Evolutionary conservation across 495 filamentous ascomycete species (phyloP), one percentile per base, ranked within the genome.

Genomic region (Hypoxylon crocopeplum): DNA sequence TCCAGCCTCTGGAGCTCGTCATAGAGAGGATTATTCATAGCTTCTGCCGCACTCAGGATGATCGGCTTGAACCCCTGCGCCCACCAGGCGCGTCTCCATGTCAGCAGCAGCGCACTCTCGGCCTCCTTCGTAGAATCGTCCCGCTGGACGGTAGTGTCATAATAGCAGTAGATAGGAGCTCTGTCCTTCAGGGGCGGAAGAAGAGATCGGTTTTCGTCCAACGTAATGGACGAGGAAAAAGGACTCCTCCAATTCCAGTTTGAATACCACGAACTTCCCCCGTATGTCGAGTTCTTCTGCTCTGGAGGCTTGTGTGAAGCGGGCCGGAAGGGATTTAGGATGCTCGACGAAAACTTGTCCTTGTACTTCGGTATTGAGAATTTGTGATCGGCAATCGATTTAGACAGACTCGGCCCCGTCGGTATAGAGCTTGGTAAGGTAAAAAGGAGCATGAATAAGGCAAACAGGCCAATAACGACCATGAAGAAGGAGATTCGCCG

Each of bases 31-130:
- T 96, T 92, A 61, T 88, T 88, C 83, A 88, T 88, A 7, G 93
- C 93, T 68, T 98, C 94, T 8, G 83, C 86, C 19, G 83, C 82
- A 20, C 88, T 85, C 51, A 98, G 74, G 34, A 98, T 86, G 10
- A 94, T 79, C 1, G 94, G 94, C 45, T 80, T 86, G 69, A 98
- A 97, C 5, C 94, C 94, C 59, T 93, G 82, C 10, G 92, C 92
- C 86, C 89, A 97, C 90, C 92, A 97, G 6, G 93, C 94, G 45
- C 92, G 80, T 48, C 92, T 83, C 94, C 94, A 98, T 48, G 88
- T 84, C 47, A 95, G 80, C 30, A 98, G 77, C 38, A 98, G 75
- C 62, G 87, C 82, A 60, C 86, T 86, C 67, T 98, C 90, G 3
- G 90, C 88, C 24, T 86, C 82, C 55, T 84, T 82, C 32, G 78